phyloP scores from a whole-genome alignment of 176 grass and related monocot genomes.

The Hsuehochloa calcarea region DNA sequence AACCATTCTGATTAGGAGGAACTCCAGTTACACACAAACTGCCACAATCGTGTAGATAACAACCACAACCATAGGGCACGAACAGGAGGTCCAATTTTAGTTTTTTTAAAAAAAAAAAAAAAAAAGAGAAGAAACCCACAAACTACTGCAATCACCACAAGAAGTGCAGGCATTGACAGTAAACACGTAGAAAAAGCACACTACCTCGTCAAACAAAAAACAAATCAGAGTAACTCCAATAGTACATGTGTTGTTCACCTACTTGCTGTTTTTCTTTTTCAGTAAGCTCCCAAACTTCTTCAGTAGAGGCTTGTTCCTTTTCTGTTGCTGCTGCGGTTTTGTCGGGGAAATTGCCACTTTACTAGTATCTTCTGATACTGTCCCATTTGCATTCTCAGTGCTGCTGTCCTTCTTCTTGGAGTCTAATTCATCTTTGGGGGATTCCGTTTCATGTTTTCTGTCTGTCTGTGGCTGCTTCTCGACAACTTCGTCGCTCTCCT shows the following conservation, averaged over 20 bases:
- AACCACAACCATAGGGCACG: conserved; percentile 39
- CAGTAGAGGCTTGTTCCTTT: conserved; percentile 80
- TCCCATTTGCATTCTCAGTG: conserved; percentile 45
- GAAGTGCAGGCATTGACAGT: conserved; percentile 38
- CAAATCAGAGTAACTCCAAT: conserved; percentile 44
- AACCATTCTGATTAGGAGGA: conserved; percentile 39
- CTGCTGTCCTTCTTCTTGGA: conserved; percentile 52
- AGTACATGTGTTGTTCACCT: conserved; percentile 39
- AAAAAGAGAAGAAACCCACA: conserved; percentile 23
- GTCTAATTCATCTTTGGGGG: conserved; percentile 41
- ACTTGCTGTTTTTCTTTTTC: conserved; percentile 94
- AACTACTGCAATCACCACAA: conserved; percentile 56
- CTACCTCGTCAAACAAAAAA: conserved; percentile 51
- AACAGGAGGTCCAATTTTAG: conserved; percentile 35
- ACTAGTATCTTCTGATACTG: conserved; percentile 34
- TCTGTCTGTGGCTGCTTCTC: conserved; percentile 43
- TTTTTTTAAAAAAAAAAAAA: background rate
- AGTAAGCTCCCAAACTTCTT: conserved; percentile 85
- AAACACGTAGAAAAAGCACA: conserved; percentile 49
- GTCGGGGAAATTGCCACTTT: conserved; percentile 45
- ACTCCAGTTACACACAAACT: conserved; percentile 42
- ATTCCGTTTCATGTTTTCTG: conserved; percentile 42
- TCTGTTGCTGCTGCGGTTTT: conserved; percentile 60
- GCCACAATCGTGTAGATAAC: conserved; percentile 45
- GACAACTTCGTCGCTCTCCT: conserved; percentile 27